Evolutionary conservation across 2,329 filamentous ascomycete species (phyloP).

Genomic region (Fusarium tjaetaba): DNA sequence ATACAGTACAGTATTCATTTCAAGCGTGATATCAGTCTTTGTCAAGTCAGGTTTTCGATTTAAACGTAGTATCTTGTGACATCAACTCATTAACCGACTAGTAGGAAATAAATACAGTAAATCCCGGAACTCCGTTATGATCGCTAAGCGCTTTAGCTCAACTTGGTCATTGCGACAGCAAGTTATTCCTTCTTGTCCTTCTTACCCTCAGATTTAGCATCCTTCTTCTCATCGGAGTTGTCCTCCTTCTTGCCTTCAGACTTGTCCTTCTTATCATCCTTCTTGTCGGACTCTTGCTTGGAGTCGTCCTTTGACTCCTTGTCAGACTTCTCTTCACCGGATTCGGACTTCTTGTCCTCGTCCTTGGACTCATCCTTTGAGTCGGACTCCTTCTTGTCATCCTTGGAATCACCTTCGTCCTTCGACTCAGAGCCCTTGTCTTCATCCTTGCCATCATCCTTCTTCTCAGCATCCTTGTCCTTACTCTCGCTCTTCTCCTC

Average conservation of each 20-base stretch:
- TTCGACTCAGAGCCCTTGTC: conserved; percentile 7
- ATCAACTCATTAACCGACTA: conserved; percentile 15
- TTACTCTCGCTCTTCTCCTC: conserved; percentile 41
- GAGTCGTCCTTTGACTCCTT: conserved; percentile 33
- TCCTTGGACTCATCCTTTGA: too few species aligned
- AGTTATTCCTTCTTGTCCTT: conserved; percentile 20
- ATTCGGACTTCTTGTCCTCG: conserved; percentile 2
- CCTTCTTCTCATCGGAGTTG: neutral
- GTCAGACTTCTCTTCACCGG: conserved; percentile 2
- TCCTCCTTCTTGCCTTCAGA: conserved; percentile 5
- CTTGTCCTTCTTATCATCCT: conserved; percentile 1
- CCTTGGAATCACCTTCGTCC: neutral
- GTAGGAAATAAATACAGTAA: neutral
- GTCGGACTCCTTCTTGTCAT: too few species aligned
- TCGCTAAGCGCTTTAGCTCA: conserved; percentile 15
- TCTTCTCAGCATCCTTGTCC: conserved; percentile 21
- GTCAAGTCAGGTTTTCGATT: too few species aligned
- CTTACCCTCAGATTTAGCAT: conserved; percentile 16
- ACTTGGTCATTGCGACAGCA: neutral
- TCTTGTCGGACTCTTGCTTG: conserved; percentile 35
- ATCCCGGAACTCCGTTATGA: conserved; percentile 18
- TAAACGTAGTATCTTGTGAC: neutral
- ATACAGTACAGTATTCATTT: neutral
- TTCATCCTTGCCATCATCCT: conserved; percentile 1
- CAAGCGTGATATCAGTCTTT: neutral